phyloP scores from a whole-genome alignment of 148 eudicot species.

The Vaccinium darrowii region DNA sequence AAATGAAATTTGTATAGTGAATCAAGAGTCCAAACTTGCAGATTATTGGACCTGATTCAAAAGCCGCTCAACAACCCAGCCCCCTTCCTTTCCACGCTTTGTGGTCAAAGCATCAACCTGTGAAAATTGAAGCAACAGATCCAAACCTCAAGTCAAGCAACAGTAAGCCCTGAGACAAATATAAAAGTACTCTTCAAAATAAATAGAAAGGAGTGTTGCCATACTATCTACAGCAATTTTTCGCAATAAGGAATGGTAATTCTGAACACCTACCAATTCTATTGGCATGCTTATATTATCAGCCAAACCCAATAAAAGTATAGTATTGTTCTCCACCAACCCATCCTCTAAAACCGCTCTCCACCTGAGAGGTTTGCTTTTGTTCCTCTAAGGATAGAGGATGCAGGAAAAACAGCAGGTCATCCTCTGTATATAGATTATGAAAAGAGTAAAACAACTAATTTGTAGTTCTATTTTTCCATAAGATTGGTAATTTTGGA shows the following conservation, averaged over 20 bases:
- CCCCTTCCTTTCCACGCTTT: slow-evolving; percentile 74
- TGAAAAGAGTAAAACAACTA: neutral
- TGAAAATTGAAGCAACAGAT: neutral
- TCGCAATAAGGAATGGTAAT: neutral
- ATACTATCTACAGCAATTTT: neutral
- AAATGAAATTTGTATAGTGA: neutral
- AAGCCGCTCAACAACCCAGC: slow-evolving; percentile 72
- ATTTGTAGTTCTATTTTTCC: neutral
- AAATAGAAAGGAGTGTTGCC: neutral
- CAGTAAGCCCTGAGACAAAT: neutral
- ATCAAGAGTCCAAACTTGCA: neutral
- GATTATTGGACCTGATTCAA: slow-evolving; percentile 56
- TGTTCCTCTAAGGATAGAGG: neutral
- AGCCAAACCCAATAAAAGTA: neutral
- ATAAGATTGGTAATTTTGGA: neutral
- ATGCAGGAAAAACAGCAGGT: neutral
- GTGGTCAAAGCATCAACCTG: slow-evolving; percentile 89
- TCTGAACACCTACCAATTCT: neutral
- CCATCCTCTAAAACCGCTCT: neutral
- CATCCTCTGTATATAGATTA: neutral
- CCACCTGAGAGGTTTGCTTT: neutral
- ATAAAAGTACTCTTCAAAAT: neutral
- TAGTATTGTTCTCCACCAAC: neutral
- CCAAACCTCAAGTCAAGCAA: neutral
- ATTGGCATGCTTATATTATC: neutral